Evolutionary conservation across 2,329 filamentous ascomycete genomes (phyloP).

Genomic region (Cladosporium oxysporum): DNA sequence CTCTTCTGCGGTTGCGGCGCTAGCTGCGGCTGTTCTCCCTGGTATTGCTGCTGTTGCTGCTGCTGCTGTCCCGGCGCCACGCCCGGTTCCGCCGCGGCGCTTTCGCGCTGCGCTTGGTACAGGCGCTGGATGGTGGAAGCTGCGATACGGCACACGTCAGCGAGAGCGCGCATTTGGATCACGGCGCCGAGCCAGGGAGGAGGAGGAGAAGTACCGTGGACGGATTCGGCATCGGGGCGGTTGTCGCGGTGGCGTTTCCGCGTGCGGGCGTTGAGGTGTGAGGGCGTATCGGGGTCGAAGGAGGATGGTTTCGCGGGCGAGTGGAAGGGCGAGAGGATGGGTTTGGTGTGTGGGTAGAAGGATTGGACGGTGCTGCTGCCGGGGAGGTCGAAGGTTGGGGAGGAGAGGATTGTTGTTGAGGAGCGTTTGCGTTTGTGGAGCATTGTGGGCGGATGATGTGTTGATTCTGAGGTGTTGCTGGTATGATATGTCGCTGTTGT

Average conservation of each 20-base stretch:
- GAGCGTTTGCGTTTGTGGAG: slow-evolving; percentile 62
- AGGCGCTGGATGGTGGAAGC: slow-evolving; percentile 49
- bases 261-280: slow-evolving; percentile 57
- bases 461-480: neutral
- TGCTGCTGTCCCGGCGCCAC: slow-evolving; percentile 31
- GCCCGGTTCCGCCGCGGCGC: slow-evolving; percentile 30
- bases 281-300: slow-evolving; percentile 25
- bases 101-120: slow-evolving; percentile 44
- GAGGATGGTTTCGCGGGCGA: slow-evolving; percentile 5
- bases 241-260: slow-evolving; percentile 61
- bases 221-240: slow-evolving; percentile 56
- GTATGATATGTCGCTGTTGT: neutral
- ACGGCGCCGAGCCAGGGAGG: slow-evolving; percentile 22
- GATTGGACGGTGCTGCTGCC: slow-evolving; percentile 34
- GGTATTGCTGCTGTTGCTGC: slow-evolving; percentile 21
- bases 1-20: slow-evolving; percentile 40
- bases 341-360: slow-evolving; percentile 36
- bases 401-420: slow-evolving; percentile 42
- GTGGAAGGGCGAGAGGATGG: slow-evolving; percentile 18
- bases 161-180: slow-evolving; percentile 23
- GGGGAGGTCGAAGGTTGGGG: slow-evolving; percentile 42
- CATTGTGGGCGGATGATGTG: slow-evolving; percentile 43
- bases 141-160: slow-evolving; percentile 32
- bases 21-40: slow-evolving; percentile 22
- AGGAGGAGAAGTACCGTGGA: slow-evolving; percentile 49